Evolutionary conservation across 2,329 filamentous ascomycete species (phyloP).

Genomic region (Clarireedia paspali): DNA sequence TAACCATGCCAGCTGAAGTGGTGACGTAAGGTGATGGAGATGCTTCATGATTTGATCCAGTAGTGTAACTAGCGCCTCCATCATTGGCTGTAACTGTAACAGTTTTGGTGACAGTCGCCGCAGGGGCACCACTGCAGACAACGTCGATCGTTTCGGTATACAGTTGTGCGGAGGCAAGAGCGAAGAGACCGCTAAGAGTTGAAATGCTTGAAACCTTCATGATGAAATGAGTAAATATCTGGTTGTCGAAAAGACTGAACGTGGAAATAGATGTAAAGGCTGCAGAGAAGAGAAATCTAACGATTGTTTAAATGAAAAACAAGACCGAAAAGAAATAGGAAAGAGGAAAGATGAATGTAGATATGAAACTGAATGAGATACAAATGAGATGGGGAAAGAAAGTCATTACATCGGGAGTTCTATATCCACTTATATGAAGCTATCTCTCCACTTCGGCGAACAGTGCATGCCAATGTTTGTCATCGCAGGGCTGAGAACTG

Average conservation of each 20-base stretch:
- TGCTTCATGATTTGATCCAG: background rate
- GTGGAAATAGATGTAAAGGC: background rate
- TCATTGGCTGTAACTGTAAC: background rate
- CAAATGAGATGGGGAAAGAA: slow-evolving; percentile 3
- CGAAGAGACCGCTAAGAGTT: slow-evolving; percentile 10
- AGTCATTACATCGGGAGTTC: background rate
- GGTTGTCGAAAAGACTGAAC: background rate
- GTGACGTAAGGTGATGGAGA: background rate
- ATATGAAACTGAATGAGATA: background rate
- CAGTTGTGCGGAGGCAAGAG: slow-evolving; percentile 10
- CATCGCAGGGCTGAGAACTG: background rate
- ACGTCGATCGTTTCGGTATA: slow-evolving; percentile 4
- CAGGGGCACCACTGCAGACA: background rate
- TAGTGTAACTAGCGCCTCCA: background rate
- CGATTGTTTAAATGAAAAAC: background rate
- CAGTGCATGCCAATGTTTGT: background rate
- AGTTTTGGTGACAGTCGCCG: background rate
- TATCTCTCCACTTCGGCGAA: background rate
- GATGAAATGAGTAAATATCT: slow-evolving; percentile 2
- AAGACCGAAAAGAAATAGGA: background rate
- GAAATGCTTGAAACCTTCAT: slow-evolving; percentile 21
- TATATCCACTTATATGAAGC: slow-evolving; percentile 1
- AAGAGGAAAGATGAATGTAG: background rate
- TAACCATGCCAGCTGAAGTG: background rate
- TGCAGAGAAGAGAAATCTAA: background rate